phyloP scores from a whole-genome alignment of 129 eudicot species.

The Lactuca saligna region DNA sequence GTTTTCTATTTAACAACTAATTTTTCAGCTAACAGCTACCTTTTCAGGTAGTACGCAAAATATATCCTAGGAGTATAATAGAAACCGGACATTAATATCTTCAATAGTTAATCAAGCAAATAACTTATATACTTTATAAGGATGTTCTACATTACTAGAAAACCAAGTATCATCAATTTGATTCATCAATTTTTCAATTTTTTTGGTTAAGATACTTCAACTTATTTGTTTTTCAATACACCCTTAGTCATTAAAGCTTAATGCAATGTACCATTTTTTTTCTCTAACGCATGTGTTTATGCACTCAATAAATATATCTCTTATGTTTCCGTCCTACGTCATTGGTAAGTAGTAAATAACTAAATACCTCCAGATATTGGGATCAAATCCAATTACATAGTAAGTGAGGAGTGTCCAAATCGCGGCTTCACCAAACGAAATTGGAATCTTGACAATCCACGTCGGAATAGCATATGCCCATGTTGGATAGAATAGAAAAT shows the following conservation, averaged over 20 bases:
- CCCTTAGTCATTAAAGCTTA: not conserved
- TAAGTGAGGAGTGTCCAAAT: constrained; percentile 61
- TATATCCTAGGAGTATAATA: too few species aligned
- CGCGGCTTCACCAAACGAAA: constrained; percentile 49
- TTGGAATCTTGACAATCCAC: constrained; percentile 71
- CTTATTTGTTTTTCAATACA: not conserved
- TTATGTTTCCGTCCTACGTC: not conserved
- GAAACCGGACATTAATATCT: too few species aligned
- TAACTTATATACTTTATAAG: too few species aligned
- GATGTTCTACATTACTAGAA: too few species aligned
- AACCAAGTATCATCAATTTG: too few species aligned
- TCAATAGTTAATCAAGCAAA: too few species aligned
- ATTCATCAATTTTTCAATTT: too few species aligned
- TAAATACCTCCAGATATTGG: constrained; percentile 65
- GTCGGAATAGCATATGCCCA: constrained; percentile 77
- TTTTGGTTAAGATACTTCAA: too few species aligned
- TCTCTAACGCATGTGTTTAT: not conserved
- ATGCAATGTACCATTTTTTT: not conserved
- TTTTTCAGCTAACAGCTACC: too few species aligned
- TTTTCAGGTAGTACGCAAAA: too few species aligned
- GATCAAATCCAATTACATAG: constrained; percentile 77
- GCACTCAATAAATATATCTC: too few species aligned
- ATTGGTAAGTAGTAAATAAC: not conserved
- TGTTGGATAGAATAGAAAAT: constrained; percentile 67
- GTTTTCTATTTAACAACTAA: too few species aligned